Evolutionary conservation across 2,329 filamentous ascomycete genomes (phyloP).

Genomic region (Phialophora macrospora): DNA sequence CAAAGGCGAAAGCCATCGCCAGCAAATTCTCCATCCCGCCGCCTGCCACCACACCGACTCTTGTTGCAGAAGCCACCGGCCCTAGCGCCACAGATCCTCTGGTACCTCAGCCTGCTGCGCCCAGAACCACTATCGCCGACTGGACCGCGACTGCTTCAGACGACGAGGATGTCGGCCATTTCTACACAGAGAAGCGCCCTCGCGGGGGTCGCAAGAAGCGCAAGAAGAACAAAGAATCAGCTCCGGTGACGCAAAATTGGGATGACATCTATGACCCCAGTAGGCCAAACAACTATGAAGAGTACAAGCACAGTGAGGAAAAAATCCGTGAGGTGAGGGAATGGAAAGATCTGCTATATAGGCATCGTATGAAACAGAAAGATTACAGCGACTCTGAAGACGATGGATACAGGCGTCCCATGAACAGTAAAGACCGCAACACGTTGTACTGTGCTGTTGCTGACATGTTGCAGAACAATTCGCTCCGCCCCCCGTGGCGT

Average conservation of each 20-base stretch:
- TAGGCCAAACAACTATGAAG: constrained; percentile 80
- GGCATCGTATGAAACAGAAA: constrained; percentile 63
- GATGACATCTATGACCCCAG: constrained; percentile 88
- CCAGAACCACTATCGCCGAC: constrained; percentile 76
- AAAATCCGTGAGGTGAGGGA: constrained; percentile 77
- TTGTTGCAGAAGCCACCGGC: constrained; percentile 36
- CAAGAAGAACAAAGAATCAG: constrained; percentile 69
- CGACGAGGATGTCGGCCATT: constrained; percentile 75
- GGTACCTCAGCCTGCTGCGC: constrained; percentile 43
- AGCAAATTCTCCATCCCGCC: constrained; percentile 51
- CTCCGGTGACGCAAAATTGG: constrained; percentile 71
- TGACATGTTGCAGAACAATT: constrained; percentile 50
- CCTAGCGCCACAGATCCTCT: constrained; percentile 23
- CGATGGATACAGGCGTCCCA: constrained; percentile 51
- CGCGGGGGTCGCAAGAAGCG: constrained; percentile 79
- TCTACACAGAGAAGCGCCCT: constrained; percentile 72
- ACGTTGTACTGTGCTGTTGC: neutral
- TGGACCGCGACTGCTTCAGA: constrained; percentile 73
- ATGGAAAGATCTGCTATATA: constrained; percentile 83
- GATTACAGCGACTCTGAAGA: constrained; percentile 56
- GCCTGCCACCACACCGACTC: constrained; percentile 38
- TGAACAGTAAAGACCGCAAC: constrained; percentile 51
- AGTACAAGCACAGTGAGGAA: constrained; percentile 84
- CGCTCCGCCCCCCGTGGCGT: constrained; percentile 55
- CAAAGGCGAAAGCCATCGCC: constrained; percentile 67